A percentile compares a stretch with the other conserved stretches of the same genome.
Evolutionary conservation across 2,329 filamentous ascomycete genomes (phyloP).

Genomic region (Xylaria arbuscula): DNA sequence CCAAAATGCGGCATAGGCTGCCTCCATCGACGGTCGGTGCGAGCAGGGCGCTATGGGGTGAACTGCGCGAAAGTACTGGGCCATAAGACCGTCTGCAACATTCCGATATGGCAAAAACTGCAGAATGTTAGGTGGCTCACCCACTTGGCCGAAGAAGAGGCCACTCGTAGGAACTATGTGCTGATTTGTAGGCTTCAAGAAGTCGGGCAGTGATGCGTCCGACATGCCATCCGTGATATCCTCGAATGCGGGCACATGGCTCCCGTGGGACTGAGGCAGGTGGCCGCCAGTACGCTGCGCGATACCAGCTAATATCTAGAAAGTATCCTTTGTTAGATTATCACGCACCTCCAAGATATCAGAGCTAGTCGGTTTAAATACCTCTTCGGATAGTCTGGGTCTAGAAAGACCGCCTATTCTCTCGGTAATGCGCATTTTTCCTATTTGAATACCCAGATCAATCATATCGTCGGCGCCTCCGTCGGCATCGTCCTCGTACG

Average conservation of each 20-base stretch:
- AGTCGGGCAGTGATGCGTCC: conserved; percentile 58
- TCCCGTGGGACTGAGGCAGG: conserved; percentile 38
- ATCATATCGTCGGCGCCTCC: conserved; percentile 68
- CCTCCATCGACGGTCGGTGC: conserved; percentile 74
- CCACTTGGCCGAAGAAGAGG: conserved; percentile 70
- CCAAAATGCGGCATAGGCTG: conserved; percentile 74
- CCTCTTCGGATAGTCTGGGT: conserved; percentile 77
- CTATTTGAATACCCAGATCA: conserved; percentile 77
- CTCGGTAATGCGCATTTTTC: conserved; percentile 78
- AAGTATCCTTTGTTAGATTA: conserved; percentile 21
- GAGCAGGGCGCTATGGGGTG: conserved; percentile 75
- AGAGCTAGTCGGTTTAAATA: conserved; percentile 59
- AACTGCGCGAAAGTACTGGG: conserved; percentile 75
- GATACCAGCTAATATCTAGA: conserved; percentile 53
- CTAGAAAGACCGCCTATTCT: conserved; percentile 78
- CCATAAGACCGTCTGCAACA: conserved; percentile 70
- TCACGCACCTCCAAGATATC: conserved; percentile 10
- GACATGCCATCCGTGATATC: conserved; percentile 43
- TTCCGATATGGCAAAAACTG: conserved; percentile 69
- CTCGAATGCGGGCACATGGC: conserved; percentile 42
- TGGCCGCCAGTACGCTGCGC: conserved; percentile 41
- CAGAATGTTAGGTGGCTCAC: conserved; percentile 62
- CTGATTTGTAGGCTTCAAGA: conserved; percentile 71
- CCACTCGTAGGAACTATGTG: conserved; percentile 76
- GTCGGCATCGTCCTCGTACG: conserved; percentile 73